Conservation (phyloP, 177 flowering plant species). For the Tripterygium wilfordii region DNA sequence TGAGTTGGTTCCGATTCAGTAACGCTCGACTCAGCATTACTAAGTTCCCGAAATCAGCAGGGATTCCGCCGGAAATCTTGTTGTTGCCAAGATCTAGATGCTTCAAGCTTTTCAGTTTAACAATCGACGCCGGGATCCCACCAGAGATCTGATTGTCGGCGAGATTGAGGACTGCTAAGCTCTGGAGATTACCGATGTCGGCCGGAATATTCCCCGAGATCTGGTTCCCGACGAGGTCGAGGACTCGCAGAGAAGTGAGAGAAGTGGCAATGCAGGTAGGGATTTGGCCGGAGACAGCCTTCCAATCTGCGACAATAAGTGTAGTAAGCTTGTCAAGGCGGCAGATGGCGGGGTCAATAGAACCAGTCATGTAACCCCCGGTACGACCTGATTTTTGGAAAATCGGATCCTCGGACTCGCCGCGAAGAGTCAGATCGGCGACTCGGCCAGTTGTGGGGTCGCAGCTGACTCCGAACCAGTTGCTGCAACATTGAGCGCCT, state of each 20-base stretch:
- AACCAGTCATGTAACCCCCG: conserved; percentile 83
- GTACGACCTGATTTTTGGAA: conserved; percentile 51
- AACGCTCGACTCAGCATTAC: conserved; percentile 73
- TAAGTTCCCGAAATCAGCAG: conserved; percentile 50
- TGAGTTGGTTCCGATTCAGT: conserved; percentile 48
- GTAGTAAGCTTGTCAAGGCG: conserved; percentile 48
- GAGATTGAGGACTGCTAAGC: conserved; percentile 58
- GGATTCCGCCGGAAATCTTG: conserved; percentile 50
- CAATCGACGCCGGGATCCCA: conserved; percentile 52
- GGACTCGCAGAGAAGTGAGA: conserved; percentile 44
- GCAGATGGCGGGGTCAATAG: conserved; percentile 63
- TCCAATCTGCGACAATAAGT: conserved; percentile 87
- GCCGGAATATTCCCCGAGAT: conserved; percentile 66
- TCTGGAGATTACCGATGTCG: conserved; percentile 43
- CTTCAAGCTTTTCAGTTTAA: conserved; percentile 31
- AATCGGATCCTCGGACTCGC: conserved; percentile 84
- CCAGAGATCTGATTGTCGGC: conserved; percentile 76
- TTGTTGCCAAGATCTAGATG: conserved; percentile 76
- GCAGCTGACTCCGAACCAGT: conserved; percentile 85
- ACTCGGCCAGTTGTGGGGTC: conserved; percentile 62
- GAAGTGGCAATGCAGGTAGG: conserved; percentile 65
- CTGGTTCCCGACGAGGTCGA: conserved; percentile 71
- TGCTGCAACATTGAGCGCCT: conserved; percentile 55
- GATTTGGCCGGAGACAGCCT: conserved; percentile 65
- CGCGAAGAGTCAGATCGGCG: conserved; percentile 66